Conservation (phyloP, 768 basidiomycete species). For the Pulveroboletus sp. region DNA sequence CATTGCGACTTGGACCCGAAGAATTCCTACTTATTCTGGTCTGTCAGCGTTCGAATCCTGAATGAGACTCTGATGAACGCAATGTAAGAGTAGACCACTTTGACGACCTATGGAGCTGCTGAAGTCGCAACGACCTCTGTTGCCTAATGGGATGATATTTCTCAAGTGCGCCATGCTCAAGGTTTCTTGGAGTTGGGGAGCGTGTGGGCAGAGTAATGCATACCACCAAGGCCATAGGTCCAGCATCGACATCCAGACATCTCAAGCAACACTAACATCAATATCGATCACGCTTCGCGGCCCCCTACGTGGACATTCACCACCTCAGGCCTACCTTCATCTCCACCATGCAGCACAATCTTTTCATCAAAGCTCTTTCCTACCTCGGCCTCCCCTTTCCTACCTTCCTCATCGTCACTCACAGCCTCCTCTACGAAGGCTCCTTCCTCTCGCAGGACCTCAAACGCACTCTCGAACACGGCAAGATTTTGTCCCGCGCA, state of each 20-base stretch:
- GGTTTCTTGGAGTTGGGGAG: not conserved
- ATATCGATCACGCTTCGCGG: slow-evolving; percentile 6
- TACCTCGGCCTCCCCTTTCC: slow-evolving; percentile 8
- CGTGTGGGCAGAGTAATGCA: not conserved
- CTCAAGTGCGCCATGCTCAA: not conserved
- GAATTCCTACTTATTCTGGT: too few relatives aligned
- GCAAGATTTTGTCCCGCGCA: slow-evolving; percentile 76
- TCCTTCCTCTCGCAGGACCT: slow-evolving; percentile 55
- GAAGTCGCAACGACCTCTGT: not conserved
- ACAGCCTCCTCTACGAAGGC: slow-evolving; percentile 61
- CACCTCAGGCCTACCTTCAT: slow-evolving; percentile 7
- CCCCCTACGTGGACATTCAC: slow-evolving; percentile 16
- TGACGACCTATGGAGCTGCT: too few relatives aligned
- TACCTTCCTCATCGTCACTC: slow-evolving; percentile 38
- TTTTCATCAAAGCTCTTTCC: slow-evolving; percentile 42
- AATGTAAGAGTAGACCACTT: too few relatives aligned
- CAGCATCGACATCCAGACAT: not conserved
- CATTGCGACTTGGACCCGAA: too few relatives aligned
- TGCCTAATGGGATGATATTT: not conserved
- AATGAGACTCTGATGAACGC: too few relatives aligned
- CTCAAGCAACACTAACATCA: not conserved
- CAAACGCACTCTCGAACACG: slow-evolving; percentile 58
- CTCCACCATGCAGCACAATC: slow-evolving; percentile 23
- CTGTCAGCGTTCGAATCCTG: too few relatives aligned
- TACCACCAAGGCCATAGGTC: not conserved